Base-by-base conservation (phyloP, 805 yeast genomes). In the Candida wancherniae region DNA sequence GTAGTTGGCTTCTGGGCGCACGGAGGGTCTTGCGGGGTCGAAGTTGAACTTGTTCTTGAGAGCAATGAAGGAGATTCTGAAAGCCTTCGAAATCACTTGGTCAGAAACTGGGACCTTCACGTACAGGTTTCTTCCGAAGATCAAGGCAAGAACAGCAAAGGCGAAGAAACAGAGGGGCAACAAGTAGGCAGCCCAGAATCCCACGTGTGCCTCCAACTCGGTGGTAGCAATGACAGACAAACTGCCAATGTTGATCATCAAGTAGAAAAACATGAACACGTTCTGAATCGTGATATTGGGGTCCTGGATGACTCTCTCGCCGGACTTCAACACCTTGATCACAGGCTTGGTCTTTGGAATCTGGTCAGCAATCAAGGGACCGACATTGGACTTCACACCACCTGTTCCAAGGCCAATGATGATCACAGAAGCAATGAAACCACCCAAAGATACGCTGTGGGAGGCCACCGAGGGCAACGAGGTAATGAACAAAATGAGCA, bases 401-500 rank as follows among this genome's bases (percentile, higher is more conserved):
- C 92, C 92, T 19, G 92, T 79, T 23, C 86, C 90, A 22, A 80
- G 45, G 44, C 90, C 90, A 47, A 84, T 73, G 31, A 76, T 56
- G 36, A 76, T 57, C 57, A 77, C 70, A 19, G 75, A 69, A 25
- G 66, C 63, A 29, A 73, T 51, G 36, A 76, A 74, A 24, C 90
- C 88, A 40, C 78, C 86, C 33, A 76, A 53, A 18, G 84, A 75
- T 17, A 76, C 71, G 14, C 63, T 61, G 26, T 57, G 57, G 15
- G 55, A 54, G 21, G 73, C 61, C 24, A 79, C 67, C 11, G 70
- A 61, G 15, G 87, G 88, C 31, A 82, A 57, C 6, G 88, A 77
- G 18, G 92, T 82, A 37, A 77, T 63, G 51, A 82, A 77, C 29
- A 83, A 63, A 33, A 84, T 61, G 33, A 80, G 63, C 24, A 76